A percentile compares a stretch with the other conserved stretches of the same genome.
phyloP scores from a whole-genome alignment of 441 rosid genomes.

The Euphorbia celastroides region DNA sequence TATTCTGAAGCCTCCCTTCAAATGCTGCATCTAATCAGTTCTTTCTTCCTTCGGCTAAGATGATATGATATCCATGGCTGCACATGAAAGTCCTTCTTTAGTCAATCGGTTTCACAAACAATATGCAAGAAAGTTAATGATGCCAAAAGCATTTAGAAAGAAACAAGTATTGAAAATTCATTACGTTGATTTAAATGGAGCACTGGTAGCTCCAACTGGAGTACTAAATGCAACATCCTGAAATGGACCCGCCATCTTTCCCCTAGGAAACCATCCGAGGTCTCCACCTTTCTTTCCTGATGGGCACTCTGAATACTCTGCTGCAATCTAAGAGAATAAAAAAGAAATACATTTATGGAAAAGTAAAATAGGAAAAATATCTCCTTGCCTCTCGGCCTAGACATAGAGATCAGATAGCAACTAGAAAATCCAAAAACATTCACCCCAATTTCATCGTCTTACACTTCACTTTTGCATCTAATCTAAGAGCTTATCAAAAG shows the following conservation, averaged over 20 bases:
- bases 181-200: slow-evolving; percentile 96
- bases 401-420: not conserved
- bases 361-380: not conserved
- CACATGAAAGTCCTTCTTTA: slow-evolving; percentile 12
- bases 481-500: not conserved
- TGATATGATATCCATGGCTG: slow-evolving; percentile 93
- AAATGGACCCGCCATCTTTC: slow-evolving; percentile 98
- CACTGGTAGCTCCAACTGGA: slow-evolving; percentile 77
- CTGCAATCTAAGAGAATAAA: slow-evolving; percentile 53
- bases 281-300: slow-evolving; percentile 98
- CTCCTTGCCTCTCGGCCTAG: not conserved
- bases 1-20: not conserved
- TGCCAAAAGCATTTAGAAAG: not conserved
- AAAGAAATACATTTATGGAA: not conserved
- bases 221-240: slow-evolving; percentile 90
- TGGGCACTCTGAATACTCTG: slow-evolving; percentile 91
- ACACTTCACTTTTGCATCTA: not conserved
- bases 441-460: not conserved
- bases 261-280: slow-evolving; percentile 97
- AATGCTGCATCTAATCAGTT: slow-evolving; percentile 36
- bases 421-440: not conserved
- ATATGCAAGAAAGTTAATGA: not conserved
- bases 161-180: not conserved
- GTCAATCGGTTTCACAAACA: not conserved
- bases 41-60: slow-evolving; percentile 83